Base-by-base conservation (phyloP, 441 rosid species). In the Brassica hybrid region DNA sequence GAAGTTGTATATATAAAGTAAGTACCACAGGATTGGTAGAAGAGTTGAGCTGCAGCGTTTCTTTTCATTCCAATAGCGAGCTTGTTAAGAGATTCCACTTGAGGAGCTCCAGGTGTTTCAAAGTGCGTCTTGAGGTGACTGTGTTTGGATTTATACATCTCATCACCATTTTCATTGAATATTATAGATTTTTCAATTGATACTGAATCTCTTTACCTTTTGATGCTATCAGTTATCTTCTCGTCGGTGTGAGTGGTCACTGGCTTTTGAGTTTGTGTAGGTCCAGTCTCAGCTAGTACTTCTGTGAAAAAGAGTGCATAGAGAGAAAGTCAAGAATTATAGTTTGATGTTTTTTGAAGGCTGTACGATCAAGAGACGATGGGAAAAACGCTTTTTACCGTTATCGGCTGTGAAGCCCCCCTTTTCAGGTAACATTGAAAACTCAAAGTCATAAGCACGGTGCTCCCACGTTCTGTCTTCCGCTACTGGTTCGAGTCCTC, bases 61-160 rank as follows among this genome's bases (percentile, higher is more conserved):
- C 87, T 79, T 84, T 74, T 85, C 90, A 94, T 84, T 75, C 97
- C 97, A 61, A 79, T 36, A 17, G 97, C 83, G 27, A 93, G 88
- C 67, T 86, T 86, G 86, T 83, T 67, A 68, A 93, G 81, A 52
- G 96, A 93, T 83, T 91, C 97, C 68, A 76, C 80, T 76, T 62
- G 74, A 56, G 94, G 86, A 65, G 89, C 86, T 78, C 96, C 98
- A 14, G 93, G 92, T 43, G 89, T 77, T 65, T 95, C 94, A 79
- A 93, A 95, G 80, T 90, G 94, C 30, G 84, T 62, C 84, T 90
- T 95, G 88, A 95, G 88, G 65, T 89, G 92, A 79, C 99, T 94
- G 89, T 73, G 65, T 30, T 79, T 73, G 0, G 57, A 45, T 72
- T 65, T 11, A 38, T 27, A 21, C 25, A 56, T 58, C 71, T 74